Percentiles rank a stretch among this genome's conserved stretches.
These are phyloP conservation scores for Ogataea siamensis DNA, from an alignment of 805 yeast genomes.

Conservation along the genomic window DNA sequence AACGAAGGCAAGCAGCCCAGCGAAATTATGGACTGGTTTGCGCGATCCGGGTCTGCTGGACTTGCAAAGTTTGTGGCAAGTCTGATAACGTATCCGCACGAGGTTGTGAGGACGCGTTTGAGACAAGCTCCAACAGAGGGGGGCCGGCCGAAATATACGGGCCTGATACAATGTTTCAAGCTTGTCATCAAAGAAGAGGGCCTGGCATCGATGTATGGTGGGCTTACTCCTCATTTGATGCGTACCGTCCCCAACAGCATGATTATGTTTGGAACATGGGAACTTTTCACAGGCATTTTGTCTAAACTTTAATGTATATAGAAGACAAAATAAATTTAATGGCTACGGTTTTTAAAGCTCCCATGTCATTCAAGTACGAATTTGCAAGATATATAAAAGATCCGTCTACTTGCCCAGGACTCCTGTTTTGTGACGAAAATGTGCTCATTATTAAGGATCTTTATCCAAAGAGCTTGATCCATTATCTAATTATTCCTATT, in stretches of 20 bases:
- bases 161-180: conserved; percentile 82
- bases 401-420: conserved; percentile 40
- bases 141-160: conserved; percentile 85
- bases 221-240: conserved; percentile 92
- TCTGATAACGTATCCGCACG: conserved; percentile 92
- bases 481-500: conserved; percentile 61
- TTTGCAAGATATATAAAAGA: conserved; percentile 46
- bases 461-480: conserved; percentile 63
- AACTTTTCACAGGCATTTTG: conserved; percentile 63
- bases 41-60: conserved; percentile 97
- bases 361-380: conserved; percentile 49
- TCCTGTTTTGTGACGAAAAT: conserved; percentile 48
- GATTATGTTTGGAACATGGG: conserved; percentile 99
- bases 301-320: conserved; percentile 31
- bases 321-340: not conserved
- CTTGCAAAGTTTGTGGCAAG: conserved; percentile 93
- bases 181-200: conserved; percentile 92
- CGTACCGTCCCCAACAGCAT: conserved; percentile 97
- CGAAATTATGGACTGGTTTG: conserved; percentile 82
- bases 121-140: conserved; percentile 87
- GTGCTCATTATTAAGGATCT: conserved; percentile 57
- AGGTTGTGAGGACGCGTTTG: conserved; percentile 90
- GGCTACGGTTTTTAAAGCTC: conserved; percentile 1
- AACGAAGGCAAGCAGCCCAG: conserved; percentile 46
- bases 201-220: conserved; percentile 90